These are phyloP conservation scores for Stachybotrys chartarum DNA, from an alignment of 2,329 filamentous ascomycete genomes.

Conservation along the genomic window DNA sequence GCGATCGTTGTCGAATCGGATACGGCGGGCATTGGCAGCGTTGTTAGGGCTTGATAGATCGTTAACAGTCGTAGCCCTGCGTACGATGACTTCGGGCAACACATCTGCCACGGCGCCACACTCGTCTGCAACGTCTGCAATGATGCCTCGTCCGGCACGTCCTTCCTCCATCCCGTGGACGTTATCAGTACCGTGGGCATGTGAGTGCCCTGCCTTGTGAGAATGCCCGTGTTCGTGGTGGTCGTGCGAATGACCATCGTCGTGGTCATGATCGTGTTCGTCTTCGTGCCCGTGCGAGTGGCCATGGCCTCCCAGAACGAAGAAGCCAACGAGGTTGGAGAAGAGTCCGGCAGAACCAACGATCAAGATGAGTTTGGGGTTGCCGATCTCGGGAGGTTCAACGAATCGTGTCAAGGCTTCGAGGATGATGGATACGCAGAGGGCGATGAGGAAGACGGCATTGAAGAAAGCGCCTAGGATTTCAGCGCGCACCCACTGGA, in stretches of 20 bases:
- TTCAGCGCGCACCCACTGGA: constrained; percentile 90
- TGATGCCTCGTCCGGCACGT: constrained; percentile 32
- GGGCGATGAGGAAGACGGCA: constrained; percentile 91
- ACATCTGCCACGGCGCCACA: constrained; percentile 53
- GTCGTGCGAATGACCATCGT: constrained; percentile 37
- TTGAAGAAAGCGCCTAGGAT: constrained; percentile 95
- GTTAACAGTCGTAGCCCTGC: constrained; percentile 30
- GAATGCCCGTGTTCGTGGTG: constrained; percentile 46
- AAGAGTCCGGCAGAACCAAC: constrained; percentile 80
- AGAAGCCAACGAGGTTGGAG: constrained; percentile 83
- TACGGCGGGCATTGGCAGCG: constrained; percentile 28
- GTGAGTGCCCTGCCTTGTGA: constrained; percentile 36
- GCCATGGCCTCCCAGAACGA: constrained; percentile 88
- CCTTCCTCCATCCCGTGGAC: constrained; percentile 43
- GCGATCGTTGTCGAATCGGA: constrained; percentile 28
- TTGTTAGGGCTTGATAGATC: constrained; percentile 19
- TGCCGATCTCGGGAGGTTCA: constrained; percentile 79
- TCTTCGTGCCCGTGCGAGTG: constrained; percentile 65
- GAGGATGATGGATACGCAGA: constrained; percentile 93
- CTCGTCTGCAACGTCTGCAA: constrained; percentile 44
- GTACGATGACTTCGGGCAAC: constrained; percentile 55
- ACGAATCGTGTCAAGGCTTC: constrained; percentile 90
- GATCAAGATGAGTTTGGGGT: constrained; percentile 80
- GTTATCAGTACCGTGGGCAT: constrained; percentile 26
- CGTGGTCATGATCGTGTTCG: constrained; percentile 41